Evolutionary conservation across 129 eudicot species (phyloP), one percentile per base, ranked within the genome.

Genomic region (Heracleum sosnowskyi): DNA sequence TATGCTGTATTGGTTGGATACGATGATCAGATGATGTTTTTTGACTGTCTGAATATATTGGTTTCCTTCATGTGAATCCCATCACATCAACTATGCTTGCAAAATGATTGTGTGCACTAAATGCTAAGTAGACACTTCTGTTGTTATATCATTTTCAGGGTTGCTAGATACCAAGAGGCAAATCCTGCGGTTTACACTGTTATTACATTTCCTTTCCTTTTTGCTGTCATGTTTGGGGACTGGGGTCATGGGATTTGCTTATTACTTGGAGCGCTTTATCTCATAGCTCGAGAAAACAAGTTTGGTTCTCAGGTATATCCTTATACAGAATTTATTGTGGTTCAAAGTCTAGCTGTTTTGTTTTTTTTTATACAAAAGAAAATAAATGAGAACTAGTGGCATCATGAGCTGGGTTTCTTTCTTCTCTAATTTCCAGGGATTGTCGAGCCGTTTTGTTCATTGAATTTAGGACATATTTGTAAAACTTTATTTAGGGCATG

Each of bases 221-320:
- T 96, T 81, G 99, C 99, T 31, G 99, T 96, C 86, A 96, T 96
- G 99, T 96, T 96, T 82, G 99, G 99, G 79, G 99, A 96, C 81
- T 96, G 99, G 99, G 99, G 99, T 74, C 99, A 96, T 71, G 99
- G 99, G 66, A 86, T 96, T 78, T 96, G 99, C 86, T 86, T 96
- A 78, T 86, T 96, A 76, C 33, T 96, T 78, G 93, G 96, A 79
- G 97, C 99, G 0, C 71, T 96, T 77, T 46, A 88, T 83, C 97
- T 96, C 82, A 84, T 96, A 78, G 91, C 97, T 74, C 94, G 88
- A 68, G 99, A 96, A 86, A 83, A 82, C 78, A 96, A 86, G 82
- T 86, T 86, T 62, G 75, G 93, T 79, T 90, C 99, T 66, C 97
- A 96, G 99, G 99, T 96, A 79, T 79, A 66, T 35, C 68, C 39